These are phyloP conservation scores for Penicillium odoratum DNA, from an alignment of 495 filamentous ascomycete species.

Conservation along the genomic window DNA sequence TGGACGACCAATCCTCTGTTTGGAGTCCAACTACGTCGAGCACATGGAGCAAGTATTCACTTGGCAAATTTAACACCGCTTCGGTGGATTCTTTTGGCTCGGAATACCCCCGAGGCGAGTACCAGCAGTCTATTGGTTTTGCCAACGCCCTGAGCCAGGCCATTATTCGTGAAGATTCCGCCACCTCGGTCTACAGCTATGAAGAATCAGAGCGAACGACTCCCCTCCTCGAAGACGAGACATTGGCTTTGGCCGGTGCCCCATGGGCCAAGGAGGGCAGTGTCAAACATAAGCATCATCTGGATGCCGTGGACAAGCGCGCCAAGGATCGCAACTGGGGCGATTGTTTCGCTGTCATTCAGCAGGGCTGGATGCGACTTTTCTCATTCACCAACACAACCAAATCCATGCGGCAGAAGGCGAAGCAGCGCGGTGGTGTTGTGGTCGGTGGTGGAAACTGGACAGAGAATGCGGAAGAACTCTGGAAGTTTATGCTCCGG, in stretches of 20 bases:
- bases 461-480: conserved; percentile 88
- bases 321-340: conserved; percentile 92
- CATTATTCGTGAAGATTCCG: conserved; percentile 88
- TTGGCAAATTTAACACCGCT: conserved; percentile 85
- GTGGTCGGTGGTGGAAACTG: conserved; percentile 94
- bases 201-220: conserved; percentile 56
- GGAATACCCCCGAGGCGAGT: conserved; percentile 76
- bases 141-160: conserved; percentile 95
- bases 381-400: conserved; percentile 82
- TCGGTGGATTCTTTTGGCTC: conserved; percentile 87
- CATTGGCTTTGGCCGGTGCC: conserved; percentile 82
- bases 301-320: conserved; percentile 84
- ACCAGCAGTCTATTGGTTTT: conserved; percentile 95
- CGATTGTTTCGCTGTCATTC: conserved; percentile 96
- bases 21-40: conserved; percentile 89
- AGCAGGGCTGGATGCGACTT: conserved; percentile 91
- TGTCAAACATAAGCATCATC: conserved; percentile 92
- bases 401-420: conserved; percentile 72
- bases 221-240: conserved; percentile 86
- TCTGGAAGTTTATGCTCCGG: conserved; percentile 82
- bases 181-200: conserved; percentile 51
- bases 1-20: conserved; percentile 86
- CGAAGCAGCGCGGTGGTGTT: conserved; percentile 59
- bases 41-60: conserved; percentile 92
- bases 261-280: conserved; percentile 98